Evolutionary conservation across 1,284 basidiomycete species (phyloP).

Genomic region (Rhodotorula sp.): DNA sequence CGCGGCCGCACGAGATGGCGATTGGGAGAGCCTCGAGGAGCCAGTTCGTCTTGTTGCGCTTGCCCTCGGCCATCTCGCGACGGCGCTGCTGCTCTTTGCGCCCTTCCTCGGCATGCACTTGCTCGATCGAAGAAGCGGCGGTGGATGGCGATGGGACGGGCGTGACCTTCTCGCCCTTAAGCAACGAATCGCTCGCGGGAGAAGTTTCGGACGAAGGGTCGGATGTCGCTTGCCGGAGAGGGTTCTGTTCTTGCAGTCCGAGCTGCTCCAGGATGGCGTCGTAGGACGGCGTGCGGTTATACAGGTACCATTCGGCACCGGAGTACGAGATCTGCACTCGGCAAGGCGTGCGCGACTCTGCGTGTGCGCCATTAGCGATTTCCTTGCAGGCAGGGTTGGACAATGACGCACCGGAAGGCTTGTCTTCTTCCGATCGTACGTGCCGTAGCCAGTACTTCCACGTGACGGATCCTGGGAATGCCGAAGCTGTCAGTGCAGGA

Average conservation of each 20-base stretch:
- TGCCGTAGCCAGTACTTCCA: conserved; percentile 89
- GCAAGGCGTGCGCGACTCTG: conserved; percentile 60
- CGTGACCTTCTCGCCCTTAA: not conserved
- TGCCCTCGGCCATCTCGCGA: not conserved
- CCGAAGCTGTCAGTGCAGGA: not conserved
- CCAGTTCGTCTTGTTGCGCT: conserved; percentile 62
- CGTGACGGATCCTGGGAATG: conserved; percentile 66
- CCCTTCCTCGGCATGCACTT: not conserved
- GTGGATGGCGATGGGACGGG: not conserved
- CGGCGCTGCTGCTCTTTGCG: not conserved
- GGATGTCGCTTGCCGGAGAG: not conserved
- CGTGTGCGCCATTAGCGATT: not conserved
- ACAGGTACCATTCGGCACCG: conserved; percentile 86
- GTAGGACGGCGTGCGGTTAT: conserved; percentile 82
- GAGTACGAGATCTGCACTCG: conserved; percentile 74
- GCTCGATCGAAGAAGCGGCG: conserved; percentile 1
- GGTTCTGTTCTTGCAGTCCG: conserved; percentile 21
- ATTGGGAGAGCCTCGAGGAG: conserved; percentile 77
- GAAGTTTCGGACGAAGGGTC: not conserved
- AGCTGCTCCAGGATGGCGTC: conserved; percentile 71
- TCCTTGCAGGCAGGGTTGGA: not conserved
- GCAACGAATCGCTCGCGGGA: not conserved
- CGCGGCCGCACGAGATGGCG: conserved; percentile 69
- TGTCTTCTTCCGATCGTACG: conserved; percentile 60
- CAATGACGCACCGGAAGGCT: conserved; percentile 35